These are phyloP conservation scores for Ustilago vetiveriae DNA, from an alignment of 1,284 basidiomycete species.

Conservation along the genomic window DNA sequence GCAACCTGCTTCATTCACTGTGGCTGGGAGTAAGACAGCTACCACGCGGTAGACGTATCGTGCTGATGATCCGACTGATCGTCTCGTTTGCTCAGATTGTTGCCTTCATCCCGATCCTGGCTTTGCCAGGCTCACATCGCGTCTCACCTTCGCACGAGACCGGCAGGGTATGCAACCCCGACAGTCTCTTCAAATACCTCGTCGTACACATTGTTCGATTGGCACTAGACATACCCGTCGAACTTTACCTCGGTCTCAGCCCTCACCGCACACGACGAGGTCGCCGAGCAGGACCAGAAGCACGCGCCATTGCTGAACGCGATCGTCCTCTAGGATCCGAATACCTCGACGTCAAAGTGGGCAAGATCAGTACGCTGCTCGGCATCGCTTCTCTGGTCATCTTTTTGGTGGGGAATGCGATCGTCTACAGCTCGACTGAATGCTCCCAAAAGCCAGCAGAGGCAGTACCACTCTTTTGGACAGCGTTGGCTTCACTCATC, in stretches of 20 bases:
- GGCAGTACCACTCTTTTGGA: slow-evolving; percentile 51
- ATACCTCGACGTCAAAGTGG: slow-evolving; percentile 43
- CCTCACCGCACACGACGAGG: slow-evolving; percentile 52
- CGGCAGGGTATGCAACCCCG: slow-evolving; percentile 38
- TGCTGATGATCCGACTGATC: slow-evolving; percentile 31
- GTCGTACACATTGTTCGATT: slow-evolving; percentile 52
- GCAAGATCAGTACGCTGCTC: slow-evolving; percentile 47
- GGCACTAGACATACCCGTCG: slow-evolving; percentile 43
- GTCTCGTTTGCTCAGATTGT: slow-evolving; percentile 41
- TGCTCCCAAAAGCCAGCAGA: slow-evolving; percentile 52
- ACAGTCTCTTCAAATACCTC: slow-evolving; percentile 56
- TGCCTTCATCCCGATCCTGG: slow-evolving; percentile 35
- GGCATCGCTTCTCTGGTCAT: slow-evolving; percentile 50
- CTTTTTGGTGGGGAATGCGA: slow-evolving; percentile 59
- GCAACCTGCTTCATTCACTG: slow-evolving; percentile 36
- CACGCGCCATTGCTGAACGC: slow-evolving; percentile 43
- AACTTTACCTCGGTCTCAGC: slow-evolving; percentile 55
- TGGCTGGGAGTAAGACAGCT: slow-evolving; percentile 42
- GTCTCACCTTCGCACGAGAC: slow-evolving; percentile 18
- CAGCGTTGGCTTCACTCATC: slow-evolving; percentile 42
- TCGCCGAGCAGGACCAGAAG: slow-evolving; percentile 39
- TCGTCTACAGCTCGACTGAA: slow-evolving; percentile 52
- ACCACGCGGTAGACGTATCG: slow-evolving; percentile 29
- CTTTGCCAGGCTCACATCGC: slow-evolving; percentile 26
- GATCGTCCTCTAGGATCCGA: slow-evolving; percentile 45